Evolutionary conservation across 208 protist species (phyloP), one percentile per base, ranked within the genome.

Genomic region (Acanthamoeba lenticulata): DNA sequence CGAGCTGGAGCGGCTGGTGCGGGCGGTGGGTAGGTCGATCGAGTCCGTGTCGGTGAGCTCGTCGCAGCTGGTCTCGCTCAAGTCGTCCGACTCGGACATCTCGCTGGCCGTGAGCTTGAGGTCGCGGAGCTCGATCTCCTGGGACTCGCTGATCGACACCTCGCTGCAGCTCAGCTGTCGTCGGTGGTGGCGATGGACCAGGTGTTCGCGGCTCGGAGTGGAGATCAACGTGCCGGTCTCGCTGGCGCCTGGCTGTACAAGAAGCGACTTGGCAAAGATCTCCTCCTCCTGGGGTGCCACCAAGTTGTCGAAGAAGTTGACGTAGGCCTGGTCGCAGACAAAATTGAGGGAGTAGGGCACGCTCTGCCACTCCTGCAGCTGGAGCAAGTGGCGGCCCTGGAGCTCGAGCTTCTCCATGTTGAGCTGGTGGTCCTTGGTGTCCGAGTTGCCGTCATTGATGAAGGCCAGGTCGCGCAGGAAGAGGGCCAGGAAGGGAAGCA

Each of bases 361-460:
- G 6, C 29, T 62, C 19, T 62, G 55, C 55, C 13, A n/a, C 21
- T 62, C 55, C 55, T 62, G 55, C 55, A 62, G 21, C 55, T n/a
- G 55, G 24, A 62, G 55, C 13, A 62, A 52, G 47, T 52, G 47
- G 5, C 47, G 47, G 47, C 47, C 47, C 47, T 81, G 69, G 11
- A 81, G 4, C 69, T 81, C 69, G 0, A 81, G 13, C 27, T 81
- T 81, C 38, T 81, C 69, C 13, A 81, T 81, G 69, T 81, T 81
- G 19, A 81, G 36, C n/a, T 81, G 69, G 40, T 81, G 13, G 38
- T 11, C 69, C 69, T 81, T 81, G 24, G 69, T 81, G 38, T 81
- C 69, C 1, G 69, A 34, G 81, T 89, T 89, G 81, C 81, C 81
- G n/a, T 89, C 81, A 27, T 42, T 13, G 38, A 89, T 89, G 47